These are phyloP conservation scores for Chalciporus chontae DNA, from an alignment of 768 basidiomycete genomes.

Conservation along the genomic window DNA sequence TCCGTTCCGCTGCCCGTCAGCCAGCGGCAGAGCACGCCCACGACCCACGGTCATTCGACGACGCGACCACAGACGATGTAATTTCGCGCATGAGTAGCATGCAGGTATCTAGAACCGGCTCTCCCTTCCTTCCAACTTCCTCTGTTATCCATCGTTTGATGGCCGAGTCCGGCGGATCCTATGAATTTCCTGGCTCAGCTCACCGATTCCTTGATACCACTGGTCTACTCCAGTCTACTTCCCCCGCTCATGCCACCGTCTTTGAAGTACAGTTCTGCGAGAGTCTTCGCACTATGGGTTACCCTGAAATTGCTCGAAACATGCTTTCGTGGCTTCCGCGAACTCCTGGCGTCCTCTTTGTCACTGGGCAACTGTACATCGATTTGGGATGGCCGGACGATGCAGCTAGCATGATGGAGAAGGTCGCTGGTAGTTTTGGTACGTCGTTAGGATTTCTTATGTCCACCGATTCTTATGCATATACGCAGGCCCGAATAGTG, in stretches of 20 bases:
- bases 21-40: constrained; percentile 41
- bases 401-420: constrained; percentile 68
- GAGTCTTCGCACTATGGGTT: constrained; percentile 59
- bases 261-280: constrained; percentile 75
- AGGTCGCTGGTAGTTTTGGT: constrained; percentile 76
- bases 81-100: constrained; percentile 64
- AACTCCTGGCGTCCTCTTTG: constrained; percentile 72
- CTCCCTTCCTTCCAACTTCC: constrained; percentile 47
- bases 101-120: constrained; percentile 57
- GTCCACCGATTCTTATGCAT: not conserved
- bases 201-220: constrained; percentile 68
- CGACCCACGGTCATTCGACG: constrained; percentile 31
- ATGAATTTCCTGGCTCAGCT: constrained; percentile 54
- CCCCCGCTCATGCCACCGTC: constrained; percentile 63
- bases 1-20: constrained; percentile 58
- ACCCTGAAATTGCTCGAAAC: constrained; percentile 57
- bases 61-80: constrained; percentile 57
- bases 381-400: constrained; percentile 68
- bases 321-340: constrained; percentile 76
- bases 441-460: constrained; percentile 25
- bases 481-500: constrained; percentile 43
- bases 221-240: constrained; percentile 64
- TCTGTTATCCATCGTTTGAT: constrained; percentile 66
- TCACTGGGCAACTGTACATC: constrained; percentile 65
- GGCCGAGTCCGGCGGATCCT: constrained; percentile 45